Evolutionary conservation across 305 asterid species (phyloP).

Genomic region (Fraxinus dipetala): DNA sequence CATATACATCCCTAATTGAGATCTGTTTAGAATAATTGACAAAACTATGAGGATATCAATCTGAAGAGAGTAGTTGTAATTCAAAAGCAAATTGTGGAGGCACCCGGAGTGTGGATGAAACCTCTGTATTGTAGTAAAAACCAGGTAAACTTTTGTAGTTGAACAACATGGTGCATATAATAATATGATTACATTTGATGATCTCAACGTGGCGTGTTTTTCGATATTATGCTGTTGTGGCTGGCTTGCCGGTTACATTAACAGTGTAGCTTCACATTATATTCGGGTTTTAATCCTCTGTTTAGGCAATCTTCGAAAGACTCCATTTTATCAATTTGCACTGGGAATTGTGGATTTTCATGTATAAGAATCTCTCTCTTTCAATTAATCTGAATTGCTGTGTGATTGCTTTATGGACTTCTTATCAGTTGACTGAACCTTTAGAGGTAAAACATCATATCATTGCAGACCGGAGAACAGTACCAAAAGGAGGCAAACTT

Average conservation of each 20-base stretch:
- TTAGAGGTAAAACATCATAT: no score
- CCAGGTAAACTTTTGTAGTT: neutral
- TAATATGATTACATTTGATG: neutral
- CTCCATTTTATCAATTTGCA: neutral
- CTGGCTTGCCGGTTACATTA: neutral
- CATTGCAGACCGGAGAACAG: no score
- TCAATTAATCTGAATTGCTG: neutral
- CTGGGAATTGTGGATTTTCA: neutral
- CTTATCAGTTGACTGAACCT: neutral
- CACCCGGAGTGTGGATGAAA: neutral
- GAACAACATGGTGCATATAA: neutral
- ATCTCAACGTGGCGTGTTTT: neutral
- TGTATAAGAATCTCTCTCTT: neutral
- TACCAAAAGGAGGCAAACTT: no score
- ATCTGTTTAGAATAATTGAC: slow-evolving; percentile 8
- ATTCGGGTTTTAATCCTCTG: neutral
- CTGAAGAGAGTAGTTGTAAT: neutral
- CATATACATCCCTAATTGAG: slow-evolving; percentile 20
- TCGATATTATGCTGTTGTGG: neutral
- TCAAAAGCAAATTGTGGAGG: neutral
- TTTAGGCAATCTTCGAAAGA: neutral
- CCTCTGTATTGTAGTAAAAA: neutral
- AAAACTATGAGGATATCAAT: neutral
- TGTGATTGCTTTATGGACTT: slow-evolving; percentile 73
- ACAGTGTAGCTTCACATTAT: neutral